A percentile compares a stretch with the other conserved stretches of the same genome.
Evolutionary conservation across 2,329 filamentous ascomycete genomes (phyloP).

Genomic region (Colletotrichum cereale): DNA sequence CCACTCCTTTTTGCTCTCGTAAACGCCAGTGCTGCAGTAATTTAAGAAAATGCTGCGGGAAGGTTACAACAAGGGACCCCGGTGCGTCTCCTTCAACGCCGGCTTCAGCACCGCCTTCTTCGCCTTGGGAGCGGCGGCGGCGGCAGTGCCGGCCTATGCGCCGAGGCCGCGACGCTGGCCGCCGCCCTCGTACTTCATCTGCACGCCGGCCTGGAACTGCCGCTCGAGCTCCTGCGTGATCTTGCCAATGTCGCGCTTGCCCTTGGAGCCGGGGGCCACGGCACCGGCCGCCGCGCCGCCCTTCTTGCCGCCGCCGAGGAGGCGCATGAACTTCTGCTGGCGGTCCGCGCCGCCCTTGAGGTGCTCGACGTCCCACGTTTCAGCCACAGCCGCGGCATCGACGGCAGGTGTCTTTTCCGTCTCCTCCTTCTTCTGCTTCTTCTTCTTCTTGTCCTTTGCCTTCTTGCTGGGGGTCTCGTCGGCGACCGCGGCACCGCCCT

Average conservation of each 20-base stretch:
- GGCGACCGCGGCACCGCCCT: constrained; percentile 36
- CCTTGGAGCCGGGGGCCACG: constrained; percentile 39
- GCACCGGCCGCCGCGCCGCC: constrained; percentile 45
- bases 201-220: constrained; percentile 69
- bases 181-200: constrained; percentile 65
- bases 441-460: constrained; percentile 45
- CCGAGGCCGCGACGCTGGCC: constrained; percentile 66
- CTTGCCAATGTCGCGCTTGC: constrained; percentile 49
- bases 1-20: background rate
- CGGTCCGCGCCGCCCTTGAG: constrained; percentile 64
- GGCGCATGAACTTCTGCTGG: constrained; percentile 68
- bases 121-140: background rate
- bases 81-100: background rate
- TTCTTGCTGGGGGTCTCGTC: constrained; percentile 46
- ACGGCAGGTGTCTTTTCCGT: constrained; percentile 39
- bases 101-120: background rate
- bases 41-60: background rate
- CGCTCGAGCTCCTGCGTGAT: constrained; percentile 67
- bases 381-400: constrained; percentile 46
- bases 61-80: constrained; percentile 22
- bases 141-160: constrained; percentile 51
- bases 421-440: constrained; percentile 44
- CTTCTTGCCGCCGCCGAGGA: constrained; percentile 66
- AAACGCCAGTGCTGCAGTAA: constrained; percentile 23
- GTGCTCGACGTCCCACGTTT: constrained; percentile 66